Base-by-base conservation (phyloP, 2,329 filamentous ascomycete species). In the Zarea fungicola region DNA sequence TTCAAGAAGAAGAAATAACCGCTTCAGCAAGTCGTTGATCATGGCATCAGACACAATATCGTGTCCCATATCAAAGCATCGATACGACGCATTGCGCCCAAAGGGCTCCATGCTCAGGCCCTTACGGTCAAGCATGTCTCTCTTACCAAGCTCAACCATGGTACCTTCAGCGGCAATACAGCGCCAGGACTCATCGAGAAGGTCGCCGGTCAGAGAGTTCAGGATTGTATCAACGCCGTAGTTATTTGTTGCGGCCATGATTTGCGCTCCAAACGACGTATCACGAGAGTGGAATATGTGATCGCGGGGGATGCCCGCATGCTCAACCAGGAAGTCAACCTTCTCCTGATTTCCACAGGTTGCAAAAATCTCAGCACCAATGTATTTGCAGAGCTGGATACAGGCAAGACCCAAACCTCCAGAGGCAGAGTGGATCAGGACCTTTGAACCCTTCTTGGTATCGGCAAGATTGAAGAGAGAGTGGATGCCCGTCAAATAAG, bases 131-230 rank as follows among this genome's bases (percentile, higher is more conserved):
- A 56, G 21, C 3, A 67, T 61, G 36, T 69, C 65, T n/a, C 54
- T 56, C 42, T 63, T 64, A 5, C 64, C 65, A 37, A 70, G 60
- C 25, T 60, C 56, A 19, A 59, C 49, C n/a, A 60, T 50, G 1
- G 60, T 56, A 5, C 70, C 70, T 45, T 62, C 63, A 1, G 57
- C 48, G 1, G 69, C 65, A 4, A 73, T 54, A 43, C 65, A 66
- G 14, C 60, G 50, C 65, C 64, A 72, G 2, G 48, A 51, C 9
- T 52, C 51, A 5, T 58, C 58, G 0, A 72, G 55, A 1, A 64
- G 54, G 31, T 67, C 62, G 1, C 65, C 65, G 0, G 58, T 49
- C 0, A 67, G 52, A 0, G 60, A 64, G 48, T 69, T 68, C 4
- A 71, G 41, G 1, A 69, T 56, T 0, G 68, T 47, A 19, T 70